Evolutionary conservation across 805 yeast genomes (phyloP).

Genomic region (Yamadazyma paraphyllophila): DNA sequence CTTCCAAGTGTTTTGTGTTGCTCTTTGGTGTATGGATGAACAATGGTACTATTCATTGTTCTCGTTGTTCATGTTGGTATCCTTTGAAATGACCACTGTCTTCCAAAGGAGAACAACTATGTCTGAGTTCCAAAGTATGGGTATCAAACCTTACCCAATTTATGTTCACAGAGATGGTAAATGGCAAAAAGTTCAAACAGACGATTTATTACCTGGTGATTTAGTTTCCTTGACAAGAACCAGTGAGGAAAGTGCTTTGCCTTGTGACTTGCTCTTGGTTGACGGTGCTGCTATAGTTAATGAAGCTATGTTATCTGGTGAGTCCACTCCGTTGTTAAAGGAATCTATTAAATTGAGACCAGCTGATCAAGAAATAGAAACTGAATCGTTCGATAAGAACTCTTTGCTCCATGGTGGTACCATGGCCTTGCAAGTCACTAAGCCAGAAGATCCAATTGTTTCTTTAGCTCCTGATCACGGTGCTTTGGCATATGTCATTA

Average conservation of each 20-base stretch:
- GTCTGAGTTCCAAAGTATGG: slow-evolving; percentile 96
- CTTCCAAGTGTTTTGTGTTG: slow-evolving; percentile 93
- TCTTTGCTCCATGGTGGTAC: slow-evolving; percentile 94
- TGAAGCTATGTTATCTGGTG: slow-evolving; percentile 99
- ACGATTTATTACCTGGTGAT: slow-evolving; percentile 87
- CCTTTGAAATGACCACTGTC: slow-evolving; percentile 92
- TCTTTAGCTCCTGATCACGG: slow-evolving; percentile 86
- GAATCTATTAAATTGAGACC: slow-evolving; percentile 89
- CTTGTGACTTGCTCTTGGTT: slow-evolving; percentile 84
- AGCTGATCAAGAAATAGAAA: slow-evolving; percentile 58
- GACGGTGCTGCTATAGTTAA: slow-evolving; percentile 94
- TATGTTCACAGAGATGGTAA: slow-evolving; percentile 65
- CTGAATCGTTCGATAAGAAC: slow-evolving; percentile 86
- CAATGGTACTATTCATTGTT: slow-evolving; percentile 94
- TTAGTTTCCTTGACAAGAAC: slow-evolving; percentile 85
- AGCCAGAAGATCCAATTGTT: slow-evolving; percentile 51
- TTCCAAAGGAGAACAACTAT: slow-evolving; percentile 93
- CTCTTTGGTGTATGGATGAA: slow-evolving; percentile 93
- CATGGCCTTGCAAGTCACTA: slow-evolving; percentile 85
- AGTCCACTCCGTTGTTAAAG: slow-evolving; percentile 92
- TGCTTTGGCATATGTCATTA: slow-evolving; percentile 83
- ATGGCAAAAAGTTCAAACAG: slow-evolving; percentile 72
- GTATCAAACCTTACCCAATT: slow-evolving; percentile 84
- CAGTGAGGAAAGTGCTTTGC: slow-evolving; percentile 85
- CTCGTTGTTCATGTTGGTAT: slow-evolving; percentile 85